phyloP scores from a whole-genome alignment of 805 yeast species.

The Lipomyces oligophaga region DNA sequence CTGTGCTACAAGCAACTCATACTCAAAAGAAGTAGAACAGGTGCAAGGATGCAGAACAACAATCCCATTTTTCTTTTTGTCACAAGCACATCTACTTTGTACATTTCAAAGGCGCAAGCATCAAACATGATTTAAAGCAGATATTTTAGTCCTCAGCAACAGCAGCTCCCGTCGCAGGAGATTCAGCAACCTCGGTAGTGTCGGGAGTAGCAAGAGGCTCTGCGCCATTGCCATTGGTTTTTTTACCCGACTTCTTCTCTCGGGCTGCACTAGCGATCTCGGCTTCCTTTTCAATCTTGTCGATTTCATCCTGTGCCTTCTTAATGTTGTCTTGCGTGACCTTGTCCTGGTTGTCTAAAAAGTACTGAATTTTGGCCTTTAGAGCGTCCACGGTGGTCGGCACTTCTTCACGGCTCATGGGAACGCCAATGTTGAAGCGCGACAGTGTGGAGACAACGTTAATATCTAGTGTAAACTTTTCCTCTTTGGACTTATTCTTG shows the following conservation, averaged over 20 bases:
- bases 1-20: too few relatives aligned
- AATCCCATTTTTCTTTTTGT: too few relatives aligned
- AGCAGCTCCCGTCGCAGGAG: conserved; percentile 18
- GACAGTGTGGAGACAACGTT: conserved; percentile 71
- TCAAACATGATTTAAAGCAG: too few relatives aligned
- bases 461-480: conserved; percentile 71
- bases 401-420: conserved; percentile 70
- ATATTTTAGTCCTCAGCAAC: conserved; percentile 3
- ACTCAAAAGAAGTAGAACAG: too few relatives aligned
- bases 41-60: too few relatives aligned
- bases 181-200: conserved; percentile 11
- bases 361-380: conserved; percentile 66
- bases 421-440: conserved; percentile 72
- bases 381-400: conserved; percentile 60
- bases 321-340: conserved; percentile 73
- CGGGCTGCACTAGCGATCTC: conserved; percentile 37
- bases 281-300: conserved; percentile 54
- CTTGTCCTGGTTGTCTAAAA: conserved; percentile 68
- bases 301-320: conserved; percentile 72
- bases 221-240: background rate
- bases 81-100: too few relatives aligned
- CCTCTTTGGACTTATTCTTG: conserved; percentile 23
- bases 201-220: conserved; percentile 17
- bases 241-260: conserved; percentile 12
- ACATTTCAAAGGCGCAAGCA: too few relatives aligned